Conservation (phyloP, 2,329 filamentous ascomycete genomes). For the Xylaria polymorpha region DNA sequence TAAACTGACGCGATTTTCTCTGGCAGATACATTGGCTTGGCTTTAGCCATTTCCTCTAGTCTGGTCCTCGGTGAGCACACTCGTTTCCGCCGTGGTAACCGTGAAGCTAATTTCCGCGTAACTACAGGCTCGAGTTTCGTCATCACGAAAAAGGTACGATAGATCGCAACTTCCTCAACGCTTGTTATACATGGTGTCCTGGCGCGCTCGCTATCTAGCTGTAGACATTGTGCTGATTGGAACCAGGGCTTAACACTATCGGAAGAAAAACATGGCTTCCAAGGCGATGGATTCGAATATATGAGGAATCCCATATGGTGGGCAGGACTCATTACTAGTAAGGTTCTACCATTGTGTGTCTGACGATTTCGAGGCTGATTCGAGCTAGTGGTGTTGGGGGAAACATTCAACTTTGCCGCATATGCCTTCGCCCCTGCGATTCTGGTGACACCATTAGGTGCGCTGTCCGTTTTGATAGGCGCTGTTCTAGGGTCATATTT, state of each 20-base stretch:
- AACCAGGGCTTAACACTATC: slow-evolving; percentile 86
- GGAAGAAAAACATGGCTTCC: slow-evolving; percentile 91
- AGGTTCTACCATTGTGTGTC: slow-evolving; percentile 49
- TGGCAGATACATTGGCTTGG: slow-evolving; percentile 78
- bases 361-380: slow-evolving; percentile 20
- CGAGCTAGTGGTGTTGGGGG: slow-evolving; percentile 82
- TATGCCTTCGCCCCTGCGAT: slow-evolving; percentile 99
- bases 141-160: slow-evolving; percentile 93
- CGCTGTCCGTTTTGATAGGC: slow-evolving; percentile 92
- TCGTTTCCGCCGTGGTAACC: slow-evolving; percentile 18
- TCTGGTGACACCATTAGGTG: slow-evolving; percentile 92
- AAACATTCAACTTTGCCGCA: slow-evolving; percentile 96
- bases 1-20: slow-evolving; percentile 48
- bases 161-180: slow-evolving; percentile 21
- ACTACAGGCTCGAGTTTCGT: slow-evolving; percentile 89
- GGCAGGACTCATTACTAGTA: slow-evolving; percentile 91
- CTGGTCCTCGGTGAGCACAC: slow-evolving; percentile 75
- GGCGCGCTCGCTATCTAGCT: not conserved
- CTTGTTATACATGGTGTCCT: slow-evolving; percentile 8
- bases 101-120: slow-evolving; percentile 32
- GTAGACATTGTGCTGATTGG: slow-evolving; percentile 34
- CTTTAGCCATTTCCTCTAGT: slow-evolving; percentile 78
- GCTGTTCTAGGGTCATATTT: slow-evolving; percentile 96
- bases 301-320: slow-evolving; percentile 97
- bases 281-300: slow-evolving; percentile 96